A percentile compares a stretch with the other conserved stretches of the same genome.
Evolutionary conservation across 352 stramenopile species (phyloP).

Genomic region (Globisporangium nunn): DNA sequence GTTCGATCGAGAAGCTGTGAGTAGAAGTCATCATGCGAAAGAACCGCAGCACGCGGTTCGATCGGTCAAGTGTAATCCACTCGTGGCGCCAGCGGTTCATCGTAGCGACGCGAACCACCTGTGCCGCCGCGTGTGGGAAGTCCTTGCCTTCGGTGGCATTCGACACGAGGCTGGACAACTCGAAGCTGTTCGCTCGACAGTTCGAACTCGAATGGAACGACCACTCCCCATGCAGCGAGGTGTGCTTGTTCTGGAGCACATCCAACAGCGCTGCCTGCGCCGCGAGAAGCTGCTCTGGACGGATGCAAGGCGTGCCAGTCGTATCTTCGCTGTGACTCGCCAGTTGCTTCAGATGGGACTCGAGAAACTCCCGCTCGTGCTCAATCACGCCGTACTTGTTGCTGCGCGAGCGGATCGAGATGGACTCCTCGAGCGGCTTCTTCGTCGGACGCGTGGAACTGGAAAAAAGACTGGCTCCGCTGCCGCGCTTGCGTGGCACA

Average conservation of each 20-base stretch:
- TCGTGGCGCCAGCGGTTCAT: slow-evolving; percentile 40
- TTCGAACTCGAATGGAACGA: slow-evolving; percentile 17
- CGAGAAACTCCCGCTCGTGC: slow-evolving; percentile 32
- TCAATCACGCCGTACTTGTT: slow-evolving; percentile 26
- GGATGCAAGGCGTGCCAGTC: neutral
- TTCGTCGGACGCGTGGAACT: neutral
- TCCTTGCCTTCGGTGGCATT: slow-evolving; percentile 8
- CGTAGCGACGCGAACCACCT: slow-evolving; percentile 35
- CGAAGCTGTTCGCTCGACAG: slow-evolving; percentile 6
- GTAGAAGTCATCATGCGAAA: slow-evolving; percentile 35
- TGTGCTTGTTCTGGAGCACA: slow-evolving; percentile 17
- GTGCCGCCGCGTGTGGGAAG: slow-evolving; percentile 16
- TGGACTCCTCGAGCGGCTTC: slow-evolving; percentile 21
- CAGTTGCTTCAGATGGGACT: slow-evolving; percentile 27
- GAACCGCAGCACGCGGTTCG: slow-evolving; percentile 28
- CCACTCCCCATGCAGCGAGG: slow-evolving; percentile 21
- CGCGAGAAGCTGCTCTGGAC: slow-evolving; percentile 11
- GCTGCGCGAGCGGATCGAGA: slow-evolving; percentile 28
- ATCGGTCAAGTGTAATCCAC: slow-evolving; percentile 40
- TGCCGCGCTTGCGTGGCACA: slow-evolving; percentile 9
- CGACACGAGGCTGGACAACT: slow-evolving; percentile 9
- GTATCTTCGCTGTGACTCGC: neutral
- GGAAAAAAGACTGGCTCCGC: slow-evolving; percentile 12
- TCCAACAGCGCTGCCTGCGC: slow-evolving; percentile 22
- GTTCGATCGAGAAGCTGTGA: slow-evolving; percentile 20